Evolutionary conservation across 345 rosid genomes (phyloP).

Genomic region (Aquilaria sinensis): DNA sequence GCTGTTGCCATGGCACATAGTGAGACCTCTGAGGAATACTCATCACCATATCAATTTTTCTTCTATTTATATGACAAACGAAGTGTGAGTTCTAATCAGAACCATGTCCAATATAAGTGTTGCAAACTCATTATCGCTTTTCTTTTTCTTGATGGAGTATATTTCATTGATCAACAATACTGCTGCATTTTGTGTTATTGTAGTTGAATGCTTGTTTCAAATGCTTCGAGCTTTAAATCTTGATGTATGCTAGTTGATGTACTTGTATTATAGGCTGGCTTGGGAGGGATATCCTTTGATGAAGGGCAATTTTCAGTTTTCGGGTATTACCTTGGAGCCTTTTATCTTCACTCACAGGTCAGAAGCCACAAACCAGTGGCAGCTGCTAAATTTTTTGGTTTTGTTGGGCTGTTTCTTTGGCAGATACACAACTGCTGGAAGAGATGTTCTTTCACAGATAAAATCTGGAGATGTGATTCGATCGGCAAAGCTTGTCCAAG

Average conservation of each 20-base stretch:
- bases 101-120: not conserved
- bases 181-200: not conserved
- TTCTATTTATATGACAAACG: slow-evolving; percentile 88
- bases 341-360: not conserved
- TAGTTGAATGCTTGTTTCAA: slow-evolving; percentile 1
- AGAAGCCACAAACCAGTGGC: not conserved
- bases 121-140: not conserved
- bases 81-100: slow-evolving; percentile 41
- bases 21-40: slow-evolving; percentile 78
- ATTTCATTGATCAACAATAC: not conserved
- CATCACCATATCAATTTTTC: slow-evolving; percentile 87
- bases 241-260: not conserved
- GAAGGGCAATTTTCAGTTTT: slow-evolving; percentile 95
- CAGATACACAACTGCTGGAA: slow-evolving; percentile 69
- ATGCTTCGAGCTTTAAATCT: too few relatives aligned
- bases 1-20: slow-evolving; percentile 94
- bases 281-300: slow-evolving; percentile 93
- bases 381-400: not conserved
- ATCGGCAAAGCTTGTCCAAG: slow-evolving; percentile 65
- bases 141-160: not conserved
- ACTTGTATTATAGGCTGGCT: slow-evolving; percentile 47
- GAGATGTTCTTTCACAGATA: slow-evolving; percentile 75
- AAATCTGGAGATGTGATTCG: slow-evolving; percentile 71
- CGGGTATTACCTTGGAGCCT: slow-evolving; percentile 37
- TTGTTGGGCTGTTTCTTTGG: not conserved